Base-by-base conservation (phyloP, 2,329 filamentous ascomycete species). In the Leptographium wingfieldii region DNA sequence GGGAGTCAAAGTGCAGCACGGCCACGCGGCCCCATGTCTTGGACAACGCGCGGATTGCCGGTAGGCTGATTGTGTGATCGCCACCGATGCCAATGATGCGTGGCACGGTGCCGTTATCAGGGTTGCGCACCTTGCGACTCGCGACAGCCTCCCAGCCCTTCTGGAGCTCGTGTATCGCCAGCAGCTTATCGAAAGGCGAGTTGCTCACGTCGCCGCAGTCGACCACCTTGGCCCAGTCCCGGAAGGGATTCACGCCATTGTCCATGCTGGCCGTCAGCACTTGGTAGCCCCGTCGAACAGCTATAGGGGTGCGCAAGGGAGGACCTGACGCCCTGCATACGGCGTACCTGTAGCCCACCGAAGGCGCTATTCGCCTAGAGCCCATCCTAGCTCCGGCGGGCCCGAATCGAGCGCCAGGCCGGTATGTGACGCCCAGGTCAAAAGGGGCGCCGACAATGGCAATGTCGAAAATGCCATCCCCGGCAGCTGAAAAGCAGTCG, bases 121-220 rank as follows among this genome's bases (percentile, higher is more conserved):
- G 7, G 16, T 59, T 57, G 10, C 31, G 52, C 25, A 48, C 53
- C 16, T 22, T 46, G 14, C 54, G 57, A 3, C 35, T 54, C 5
- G n/a, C 54, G 35, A 55, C 33, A 53, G 57, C 25, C 10, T 59
- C 57, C 52, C 53, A 59, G 19, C 56, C 86, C 68, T 86, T 83
- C 60, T 82, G 85, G 78, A 92, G 87, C 69, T 92, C 88, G 9
- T 79, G 78, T 60, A 92, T 73, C 0, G 89, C 88, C 0, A 91
- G 74, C 0, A 76, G 81, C 69, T 92, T 92, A 71, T 92, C 88
- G 64, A 92, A 85, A 10, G 86, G 87, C 0, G 86, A 88, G 61
- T 91, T 76, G 2, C 85, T 86, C 60, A 90, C 88, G 66, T 92
- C 88, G 33, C 89, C 88, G 67, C 88, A 92, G 72, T 92, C 88